Evolutionary conservation across 148 eudicot genomes (phyloP), one percentile per base, ranked within the genome.

Genomic region (Salicornia ramosissima): DNA sequence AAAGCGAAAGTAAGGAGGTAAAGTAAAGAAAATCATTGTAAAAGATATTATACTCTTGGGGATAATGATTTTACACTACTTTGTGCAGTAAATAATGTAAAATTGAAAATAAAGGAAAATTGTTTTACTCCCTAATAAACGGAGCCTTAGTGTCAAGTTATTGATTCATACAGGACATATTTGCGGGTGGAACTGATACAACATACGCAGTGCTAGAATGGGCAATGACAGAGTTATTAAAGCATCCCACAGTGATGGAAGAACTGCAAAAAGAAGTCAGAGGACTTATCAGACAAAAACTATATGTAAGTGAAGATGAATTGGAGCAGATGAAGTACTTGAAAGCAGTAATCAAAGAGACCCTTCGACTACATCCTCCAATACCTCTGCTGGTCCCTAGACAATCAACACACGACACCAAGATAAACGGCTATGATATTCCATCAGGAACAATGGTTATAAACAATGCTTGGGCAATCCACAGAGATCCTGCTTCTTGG

Each of bases 161-260:
- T 39, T 29, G 30, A 51, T 26, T 53, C 19, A 53, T 33, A 28
- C 66, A 70, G 75, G 75, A 76, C 46, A 50, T 71, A 25, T 70
- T 71, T 26, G n/a, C 52, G 54, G 79, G 70, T 7, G 79, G 79
- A n/a, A 76, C 71, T 43, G 75, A 76, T 26, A 76, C 79, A 65
- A 65, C 75, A 24, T 70, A 42, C 24, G 56, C 75, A 21, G 66
- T 65, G 31, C 65, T 71, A 30, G 79, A 70, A 54, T 76, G 79
- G 79, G 79, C 79, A 55, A 71, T 71, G 79, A 65, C 79, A 47
- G 79, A 76, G 61, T 11, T 76, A 47, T 45, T 76, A 11, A 64
- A 34, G 43, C 65, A 76, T 46, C 75, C 75, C 10, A 19, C 2
- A 26, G 49, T 47, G 4, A 71, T 76, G 75, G 11, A 64, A 14